phyloP scores from a whole-genome alignment of 306 rosid species.

The Quercus ilex region DNA sequence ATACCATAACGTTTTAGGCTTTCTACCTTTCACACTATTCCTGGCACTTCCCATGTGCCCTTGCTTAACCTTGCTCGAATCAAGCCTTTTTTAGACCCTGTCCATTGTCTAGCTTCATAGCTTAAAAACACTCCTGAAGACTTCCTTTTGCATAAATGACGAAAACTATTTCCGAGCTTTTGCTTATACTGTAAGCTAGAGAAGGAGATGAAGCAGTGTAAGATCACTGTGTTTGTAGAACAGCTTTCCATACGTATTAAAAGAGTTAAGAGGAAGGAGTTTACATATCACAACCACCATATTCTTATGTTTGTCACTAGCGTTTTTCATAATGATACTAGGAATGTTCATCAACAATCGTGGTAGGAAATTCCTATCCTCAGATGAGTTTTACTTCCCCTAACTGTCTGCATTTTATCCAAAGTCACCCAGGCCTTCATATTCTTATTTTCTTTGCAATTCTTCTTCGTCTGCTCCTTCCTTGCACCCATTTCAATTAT shows the following conservation, averaged over 20 bases:
- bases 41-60: slow-evolving; percentile 4
- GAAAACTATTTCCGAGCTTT: not conserved
- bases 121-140: not conserved
- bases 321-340: slow-evolving; percentile 5
- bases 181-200: not conserved
- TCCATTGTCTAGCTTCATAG: not conserved
- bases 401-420: not conserved
- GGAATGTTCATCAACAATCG: slow-evolving; percentile 15
- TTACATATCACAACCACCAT: slow-evolving; percentile 19
- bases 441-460: not conserved
- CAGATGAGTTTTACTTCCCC: slow-evolving; percentile 13
- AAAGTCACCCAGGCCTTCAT: not conserved
- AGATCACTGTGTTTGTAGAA: slow-evolving; percentile 6
- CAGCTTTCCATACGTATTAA: slow-evolving; percentile 1
- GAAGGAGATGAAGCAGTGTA: slow-evolving; percentile 20
- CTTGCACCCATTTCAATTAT: not conserved
- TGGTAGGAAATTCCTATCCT: not conserved
- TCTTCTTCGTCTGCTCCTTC: not conserved
- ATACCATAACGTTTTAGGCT: not conserved
- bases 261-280: not conserved
- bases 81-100: not conserved
- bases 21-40: not conserved
- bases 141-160: not conserved
- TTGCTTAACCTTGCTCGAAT: not conserved
- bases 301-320: not conserved